Evolutionary conservation across 2,329 filamentous ascomycete species (phyloP), one percentile per base, ranked within the genome.

Genomic region (Conoideocrella luteorostrata): DNA sequence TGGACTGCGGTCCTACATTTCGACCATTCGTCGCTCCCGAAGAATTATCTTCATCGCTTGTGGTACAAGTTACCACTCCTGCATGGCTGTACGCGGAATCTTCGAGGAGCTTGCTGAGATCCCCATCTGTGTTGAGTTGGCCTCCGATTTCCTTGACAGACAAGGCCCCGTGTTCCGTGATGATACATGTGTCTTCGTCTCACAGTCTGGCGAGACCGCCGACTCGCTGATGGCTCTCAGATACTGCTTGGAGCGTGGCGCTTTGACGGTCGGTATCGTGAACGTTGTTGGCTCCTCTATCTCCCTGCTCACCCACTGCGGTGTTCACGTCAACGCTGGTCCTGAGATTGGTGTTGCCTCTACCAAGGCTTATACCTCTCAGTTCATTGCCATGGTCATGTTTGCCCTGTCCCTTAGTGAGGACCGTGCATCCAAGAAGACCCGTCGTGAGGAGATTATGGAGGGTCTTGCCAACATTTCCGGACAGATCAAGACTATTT

Each of bases 371-470:
- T 98, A 98, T 74, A 98, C 93, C 12, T 97, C 93, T 37, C 93
- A 98, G 67, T 98, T 97, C 68, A 88, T 98, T 61, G 95, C 93
- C 65, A 96, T 98, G 89, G 86, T 97, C 71, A 98, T 98, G 93
- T 97, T 98, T 60, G 93, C 93, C 6, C 76, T 98, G 51, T 96
- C 90, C 23, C 80, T 98, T 46, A 93, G 88, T 60, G 93, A 98
- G 72, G 93, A 98, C 68, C 88, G 93, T 56, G 88, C 90, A 33
- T 96, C 89, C 55, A 98, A 98, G 80, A 80, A 85, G 59, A 81
- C 86, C 72, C 82, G 91, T 61, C 86, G 93, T 24, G 82, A 93
- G 68, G 90, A 96, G 69, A 97, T 98, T 61, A 96, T 98, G 77
- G 85, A 94, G 56, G 91, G 93, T 58, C 82, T 98, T 23, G 76